Base-by-base conservation (phyloP, 768 basidiomycete genomes). In the Hypholoma fasciculare region DNA sequence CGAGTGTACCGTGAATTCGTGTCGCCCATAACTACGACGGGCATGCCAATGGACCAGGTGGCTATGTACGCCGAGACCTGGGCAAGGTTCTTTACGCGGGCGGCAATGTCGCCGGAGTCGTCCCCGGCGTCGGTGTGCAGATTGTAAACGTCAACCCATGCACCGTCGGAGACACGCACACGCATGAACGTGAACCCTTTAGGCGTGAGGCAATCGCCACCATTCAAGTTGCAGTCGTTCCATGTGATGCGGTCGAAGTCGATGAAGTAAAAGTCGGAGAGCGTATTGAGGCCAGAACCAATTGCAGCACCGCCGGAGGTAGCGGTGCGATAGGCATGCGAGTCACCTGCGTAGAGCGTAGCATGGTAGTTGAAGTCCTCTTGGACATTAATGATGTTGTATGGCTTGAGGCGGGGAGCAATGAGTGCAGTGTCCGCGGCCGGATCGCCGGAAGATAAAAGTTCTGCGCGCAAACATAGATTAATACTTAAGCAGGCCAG, bases 361-460 rank as follows among this genome's bases (percentile, higher is more conserved):
- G 71, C 70, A 43, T 77, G 74, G 43, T 69, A 77, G 54, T 77
- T 75, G 67, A 77, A 77, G 56, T 77, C 75, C 61, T 75, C 70
- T 54, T 74, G 67, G 12, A 74, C 72, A 42, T 74, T 66, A 56
- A 74, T 65, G 43, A 74, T 65, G 60, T 69, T 71, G 57, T 68
- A 72, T 2, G 72, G 69, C 47, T 56, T 59, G 8, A 74, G 65
- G n/a, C 68, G 69, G 26, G 71, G 61, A 6, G 72, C 70, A 44
- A 74, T 73, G 19, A 72, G 54, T 13, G 72, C 69, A 9, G 72
- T 74, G 56, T 74, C 65, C 2, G 61, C 56, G 7, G 50, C 51
- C 7, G 72, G 72, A 42, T 72, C 61, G 3, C 70, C 67, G 1
- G 71, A 72, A 0, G 71, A 74, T 2, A 72, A 50, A 19, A 63